Percentiles rank a stretch among this genome's conserved stretches.
phyloP scores from a whole-genome alignment of 83 land plant genomes.

The Diphasiastrum complanatum region DNA sequence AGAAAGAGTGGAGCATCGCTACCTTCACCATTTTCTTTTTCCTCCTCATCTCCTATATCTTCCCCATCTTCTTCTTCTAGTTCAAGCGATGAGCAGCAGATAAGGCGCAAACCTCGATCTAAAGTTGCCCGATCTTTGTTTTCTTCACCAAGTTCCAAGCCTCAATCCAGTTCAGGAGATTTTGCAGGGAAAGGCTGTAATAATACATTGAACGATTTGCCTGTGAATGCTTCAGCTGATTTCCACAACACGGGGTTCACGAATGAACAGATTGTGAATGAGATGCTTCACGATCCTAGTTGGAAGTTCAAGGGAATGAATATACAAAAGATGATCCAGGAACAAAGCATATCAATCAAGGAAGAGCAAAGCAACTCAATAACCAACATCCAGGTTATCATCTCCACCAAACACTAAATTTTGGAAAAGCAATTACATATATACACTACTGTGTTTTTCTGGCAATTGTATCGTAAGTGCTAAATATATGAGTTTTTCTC shows the following conservation, averaged over 20 bases:
- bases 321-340: not conserved
- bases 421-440: too few species aligned
- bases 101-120: constrained; percentile 1
- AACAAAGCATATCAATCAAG: not conserved
- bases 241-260: constrained; percentile 33
- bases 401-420: too few species aligned
- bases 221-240: constrained; percentile 11
- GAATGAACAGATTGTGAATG: constrained; percentile 79
- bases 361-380: not conserved
- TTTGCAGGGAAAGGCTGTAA: constrained; percentile 4
- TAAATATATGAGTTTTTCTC: not conserved
- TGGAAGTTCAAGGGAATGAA: constrained; percentile 23
- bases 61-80: constrained; percentile 18
- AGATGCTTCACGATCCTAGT: constrained; percentile 56
- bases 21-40: constrained; percentile 44
- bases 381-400: too few species aligned
- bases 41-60: constrained; percentile 22
- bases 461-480: not conserved
- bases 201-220: too few species aligned
- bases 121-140: constrained; percentile 24
- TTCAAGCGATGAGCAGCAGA: constrained; percentile 2
- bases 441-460: not conserved
- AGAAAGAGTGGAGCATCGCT: constrained; percentile 48
- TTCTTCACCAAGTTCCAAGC: constrained; percentile 1
- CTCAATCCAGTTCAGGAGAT: too few species aligned